Conservation (phyloP, 768 basidiomycete genomes). For the Suillus placidus region DNA sequence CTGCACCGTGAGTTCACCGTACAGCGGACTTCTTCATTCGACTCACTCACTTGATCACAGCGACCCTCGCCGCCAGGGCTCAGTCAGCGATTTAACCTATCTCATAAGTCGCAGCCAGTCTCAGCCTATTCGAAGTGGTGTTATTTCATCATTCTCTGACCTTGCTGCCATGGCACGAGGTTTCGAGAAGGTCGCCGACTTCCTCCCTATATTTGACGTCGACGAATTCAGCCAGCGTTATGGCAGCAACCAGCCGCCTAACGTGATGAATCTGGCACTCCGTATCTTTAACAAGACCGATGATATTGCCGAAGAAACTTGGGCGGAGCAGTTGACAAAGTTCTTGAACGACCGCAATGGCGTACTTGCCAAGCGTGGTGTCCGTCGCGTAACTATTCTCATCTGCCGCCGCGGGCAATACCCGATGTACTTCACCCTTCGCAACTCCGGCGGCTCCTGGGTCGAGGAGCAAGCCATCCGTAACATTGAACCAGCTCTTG, state of each 20-base stretch:
- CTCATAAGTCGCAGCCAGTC: conserved; percentile 84
- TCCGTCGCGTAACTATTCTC: conserved; percentile 90
- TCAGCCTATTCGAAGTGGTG: conserved; percentile 89
- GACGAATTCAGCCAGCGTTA: conserved; percentile 76
- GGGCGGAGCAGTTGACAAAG: conserved; percentile 70
- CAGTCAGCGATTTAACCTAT: conserved; percentile 95
- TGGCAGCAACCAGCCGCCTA: conserved; percentile 77
- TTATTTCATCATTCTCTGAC: conserved; percentile 89
- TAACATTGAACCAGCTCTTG: conserved; percentile 97
- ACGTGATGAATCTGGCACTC: conserved; percentile 92
- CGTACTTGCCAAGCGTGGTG: conserved; percentile 71
- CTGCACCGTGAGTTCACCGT: conserved; percentile 31
- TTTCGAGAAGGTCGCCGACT: conserved; percentile 70
- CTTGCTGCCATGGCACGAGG: conserved; percentile 67
- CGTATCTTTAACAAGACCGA: conserved; percentile 84
- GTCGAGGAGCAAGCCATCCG: conserved; percentile 94
- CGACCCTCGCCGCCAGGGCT: conserved; percentile 78
- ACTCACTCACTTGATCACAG: conserved; percentile 32
- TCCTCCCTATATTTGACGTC: conserved; percentile 74
- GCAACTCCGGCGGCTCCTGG: conserved; percentile 76
- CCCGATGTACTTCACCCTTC: conserved; percentile 92
- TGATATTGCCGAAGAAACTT: conserved; percentile 74
- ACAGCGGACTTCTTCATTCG: neutral
- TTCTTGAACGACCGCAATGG: conserved; percentile 71
- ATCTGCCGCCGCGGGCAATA: conserved; percentile 92